phyloP scores from a whole-genome alignment of 768 basidiomycete genomes.

The Lactarius pseudohatsudake region DNA sequence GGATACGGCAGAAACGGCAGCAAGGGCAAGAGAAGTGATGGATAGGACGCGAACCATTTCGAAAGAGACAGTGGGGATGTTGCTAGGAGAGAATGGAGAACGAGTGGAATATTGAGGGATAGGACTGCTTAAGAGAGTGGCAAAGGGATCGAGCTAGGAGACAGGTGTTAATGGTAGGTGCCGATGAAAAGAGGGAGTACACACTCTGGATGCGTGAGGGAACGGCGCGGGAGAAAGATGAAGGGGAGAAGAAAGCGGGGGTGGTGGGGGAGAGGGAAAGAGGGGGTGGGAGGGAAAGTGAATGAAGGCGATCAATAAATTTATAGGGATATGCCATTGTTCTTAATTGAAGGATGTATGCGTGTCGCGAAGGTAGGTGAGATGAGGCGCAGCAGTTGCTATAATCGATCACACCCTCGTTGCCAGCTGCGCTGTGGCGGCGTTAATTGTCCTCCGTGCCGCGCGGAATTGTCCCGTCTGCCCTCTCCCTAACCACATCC shows the following conservation, averaged over 20 bases:
- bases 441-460: not conserved
- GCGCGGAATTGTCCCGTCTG: not conserved
- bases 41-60: slow-evolving; percentile 37
- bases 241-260: not conserved
- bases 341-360: not conserved
- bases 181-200: slow-evolving; percentile 4
- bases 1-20: slow-evolving; percentile 40
- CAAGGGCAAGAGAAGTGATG: slow-evolving; percentile 47
- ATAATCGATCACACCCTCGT: not conserved
- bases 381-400: not conserved
- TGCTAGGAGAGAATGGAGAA: slow-evolving; percentile 32
- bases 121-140: slow-evolving; percentile 24
- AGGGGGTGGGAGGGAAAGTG: slow-evolving; percentile 3
- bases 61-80: slow-evolving; percentile 16
- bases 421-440: no score
- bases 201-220: not conserved
- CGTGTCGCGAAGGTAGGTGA: not conserved
- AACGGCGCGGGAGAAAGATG: slow-evolving; percentile 2
- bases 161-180: not conserved
- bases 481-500: slow-evolving; percentile 7
- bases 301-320: slow-evolving; percentile 22
- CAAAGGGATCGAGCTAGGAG: not conserved
- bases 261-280: not conserved
- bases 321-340: not conserved
- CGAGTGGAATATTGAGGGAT: slow-evolving; percentile 21